phyloP scores from a whole-genome alignment of 2,329 filamentous ascomycete species.

The Venturia effusa region DNA sequence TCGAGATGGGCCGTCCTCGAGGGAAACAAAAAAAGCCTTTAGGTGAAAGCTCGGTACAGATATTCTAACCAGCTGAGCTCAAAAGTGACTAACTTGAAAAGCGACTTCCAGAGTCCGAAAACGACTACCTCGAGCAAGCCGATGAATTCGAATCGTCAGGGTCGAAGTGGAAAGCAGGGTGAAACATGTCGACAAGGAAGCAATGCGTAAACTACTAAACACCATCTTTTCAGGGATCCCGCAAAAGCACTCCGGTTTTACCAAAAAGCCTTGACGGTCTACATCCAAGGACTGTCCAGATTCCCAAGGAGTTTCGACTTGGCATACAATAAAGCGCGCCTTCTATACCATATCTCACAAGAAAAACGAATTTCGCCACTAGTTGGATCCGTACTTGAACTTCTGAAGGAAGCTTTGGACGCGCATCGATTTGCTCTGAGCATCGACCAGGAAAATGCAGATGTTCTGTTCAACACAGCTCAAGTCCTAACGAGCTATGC shows the following conservation, averaged over 20 bases:
- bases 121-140: constrained; percentile 58
- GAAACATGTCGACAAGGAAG: background rate
- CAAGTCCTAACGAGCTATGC: constrained; percentile 58
- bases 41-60: background rate
- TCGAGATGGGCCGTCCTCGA: background rate
- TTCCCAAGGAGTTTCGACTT: constrained; percentile 57
- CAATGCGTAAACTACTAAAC: no score
- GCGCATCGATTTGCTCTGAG: constrained; percentile 53
- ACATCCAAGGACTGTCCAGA: constrained; percentile 50
- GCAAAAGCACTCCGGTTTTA: constrained; percentile 53
- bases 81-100: background rate
- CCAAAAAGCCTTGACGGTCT: constrained; percentile 54
- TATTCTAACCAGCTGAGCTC: background rate
- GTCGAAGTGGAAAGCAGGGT: constrained; percentile 59
- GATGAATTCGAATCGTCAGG: constrained; percentile 61
- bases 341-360: constrained; percentile 60
- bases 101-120: constrained; percentile 41
- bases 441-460: constrained; percentile 51
- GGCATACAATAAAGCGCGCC: constrained; percentile 63
- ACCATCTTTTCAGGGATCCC: constrained; percentile 39
- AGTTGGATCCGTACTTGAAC: constrained; percentile 43
- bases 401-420: constrained; percentile 48
- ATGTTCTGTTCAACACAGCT: constrained; percentile 61
- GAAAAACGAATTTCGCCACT: constrained; percentile 51
- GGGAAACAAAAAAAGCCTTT: background rate